Evolutionary conservation across 257 asterid genomes (phyloP).

Genomic region (Forsythia viridissima): DNA sequence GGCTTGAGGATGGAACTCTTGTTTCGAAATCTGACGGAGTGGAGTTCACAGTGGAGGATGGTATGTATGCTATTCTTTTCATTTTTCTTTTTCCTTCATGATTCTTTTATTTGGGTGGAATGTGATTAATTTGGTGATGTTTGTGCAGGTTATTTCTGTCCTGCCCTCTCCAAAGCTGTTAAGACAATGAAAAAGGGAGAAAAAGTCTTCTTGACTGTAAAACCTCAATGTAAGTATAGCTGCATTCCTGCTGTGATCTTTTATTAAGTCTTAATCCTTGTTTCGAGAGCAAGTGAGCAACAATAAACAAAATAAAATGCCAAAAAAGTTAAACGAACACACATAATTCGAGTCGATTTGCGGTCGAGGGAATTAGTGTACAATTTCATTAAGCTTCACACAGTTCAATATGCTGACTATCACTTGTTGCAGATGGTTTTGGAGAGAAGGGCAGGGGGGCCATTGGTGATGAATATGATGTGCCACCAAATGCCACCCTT

Average conservation of each 20-base stretch:
- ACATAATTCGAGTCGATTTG: neutral
- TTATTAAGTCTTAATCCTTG: too few relatives aligned
- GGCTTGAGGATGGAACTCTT: slow-evolving; percentile 48
- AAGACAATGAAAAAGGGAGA: slow-evolving; percentile 68
- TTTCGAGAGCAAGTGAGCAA: too few relatives aligned
- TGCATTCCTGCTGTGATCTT: too few relatives aligned
- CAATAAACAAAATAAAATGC: too few relatives aligned
- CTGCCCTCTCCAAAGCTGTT: slow-evolving; percentile 51
- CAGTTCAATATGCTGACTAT: neutral
- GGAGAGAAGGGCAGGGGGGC: slow-evolving; percentile 46
- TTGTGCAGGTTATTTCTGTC: slow-evolving; percentile 50
- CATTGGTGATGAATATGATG: slow-evolving; percentile 19
- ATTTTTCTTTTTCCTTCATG: neutral
- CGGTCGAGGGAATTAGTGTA: neutral
- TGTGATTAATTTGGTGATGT: neutral
- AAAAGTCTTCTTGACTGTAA: slow-evolving; percentile 35
- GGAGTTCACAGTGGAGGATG: slow-evolving; percentile 53
- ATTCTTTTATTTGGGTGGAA: neutral
- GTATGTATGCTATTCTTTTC: slow-evolving; percentile 15
- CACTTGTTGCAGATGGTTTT: slow-evolving; percentile 45
- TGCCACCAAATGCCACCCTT: slow-evolving; percentile 52
- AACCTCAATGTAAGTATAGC: slow-evolving; percentile 42
- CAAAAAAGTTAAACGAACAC: too few relatives aligned
- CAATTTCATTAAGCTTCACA: neutral
- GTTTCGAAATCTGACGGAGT: slow-evolving; percentile 47